These are phyloP conservation scores for Mycena capillaripes DNA, from an alignment of 768 basidiomycete genomes.

Conservation along the genomic window DNA sequence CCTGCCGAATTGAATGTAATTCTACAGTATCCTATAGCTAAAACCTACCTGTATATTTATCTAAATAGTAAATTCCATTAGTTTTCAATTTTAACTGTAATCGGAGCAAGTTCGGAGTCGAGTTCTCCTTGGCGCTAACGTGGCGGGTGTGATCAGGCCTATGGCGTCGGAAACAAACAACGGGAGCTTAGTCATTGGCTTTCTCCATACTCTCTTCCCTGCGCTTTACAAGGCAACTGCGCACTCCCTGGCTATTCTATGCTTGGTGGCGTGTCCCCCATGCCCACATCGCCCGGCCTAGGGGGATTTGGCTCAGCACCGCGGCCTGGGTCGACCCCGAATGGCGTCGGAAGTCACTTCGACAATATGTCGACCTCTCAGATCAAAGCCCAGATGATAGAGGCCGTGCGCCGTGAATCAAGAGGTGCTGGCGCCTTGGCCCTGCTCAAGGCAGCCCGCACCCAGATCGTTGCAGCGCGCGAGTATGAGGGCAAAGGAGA, in stretches of 20 bases:
- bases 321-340: constrained; percentile 16
- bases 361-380: constrained; percentile 57
- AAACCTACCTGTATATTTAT: background rate
- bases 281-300: constrained; percentile 43
- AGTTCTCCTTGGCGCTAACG: too few species aligned
- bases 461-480: constrained; percentile 67
- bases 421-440: constrained; percentile 71
- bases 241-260: constrained; percentile 15
- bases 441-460: constrained; percentile 74
- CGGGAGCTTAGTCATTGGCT: background rate
- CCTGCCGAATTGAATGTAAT: too few species aligned
- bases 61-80: background rate
- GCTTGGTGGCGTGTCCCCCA: constrained; percentile 44
- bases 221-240: background rate
- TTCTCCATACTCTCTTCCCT: background rate
- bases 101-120: too few species aligned
- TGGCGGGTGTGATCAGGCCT: background rate
- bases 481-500: constrained; percentile 70
- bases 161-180: background rate
- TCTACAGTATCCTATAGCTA: background rate
- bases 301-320: constrained; percentile 46
- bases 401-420: constrained; percentile 63
- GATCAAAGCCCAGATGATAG: constrained; percentile 61
- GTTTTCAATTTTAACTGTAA: background rate
- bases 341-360: constrained; percentile 39